A percentile compares a stretch with the other conserved stretches of the same genome.
Evolutionary conservation across 805 yeast genomes (phyloP).

Genomic region (Pichia exigua): DNA sequence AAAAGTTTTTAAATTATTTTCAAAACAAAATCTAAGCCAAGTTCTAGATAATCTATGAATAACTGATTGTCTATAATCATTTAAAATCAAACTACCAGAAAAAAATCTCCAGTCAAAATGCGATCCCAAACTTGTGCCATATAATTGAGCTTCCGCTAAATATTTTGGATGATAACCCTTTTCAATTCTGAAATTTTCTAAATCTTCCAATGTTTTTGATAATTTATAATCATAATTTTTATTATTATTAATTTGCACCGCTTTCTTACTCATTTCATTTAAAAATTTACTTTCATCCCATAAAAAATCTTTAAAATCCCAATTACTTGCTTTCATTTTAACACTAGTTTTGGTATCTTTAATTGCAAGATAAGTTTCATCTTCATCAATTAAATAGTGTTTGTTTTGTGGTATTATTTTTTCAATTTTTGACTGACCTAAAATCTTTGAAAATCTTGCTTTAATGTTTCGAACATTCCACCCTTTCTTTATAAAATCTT

Average conservation of each 20-base stretch:
- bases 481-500: constrained; percentile 17
- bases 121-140: constrained; percentile 27
- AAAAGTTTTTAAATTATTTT: constrained; percentile 45
- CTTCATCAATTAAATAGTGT: background rate
- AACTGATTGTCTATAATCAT: constrained; percentile 19
- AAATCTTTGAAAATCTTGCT: constrained; percentile 2
- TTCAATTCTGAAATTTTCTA: constrained; percentile 10
- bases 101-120: constrained; percentile 45
- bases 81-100: constrained; percentile 18
- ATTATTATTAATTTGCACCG: background rate
- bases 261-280: background rate
- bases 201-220: constrained; percentile 2
- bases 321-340: constrained; percentile 5
- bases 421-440: constrained; percentile 2
- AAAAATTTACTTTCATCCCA: constrained; percentile 13
- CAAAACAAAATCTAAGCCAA: constrained; percentile 44
- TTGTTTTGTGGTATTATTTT: constrained; percentile 6
- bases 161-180: constrained; percentile 25
- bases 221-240: constrained; percentile 9
- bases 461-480: constrained; percentile 10
- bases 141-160: constrained; percentile 36
- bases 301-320: constrained; percentile 8
- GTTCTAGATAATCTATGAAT: constrained; percentile 44
- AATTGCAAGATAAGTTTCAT: constrained; percentile 2
- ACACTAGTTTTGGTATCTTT: background rate